Evolutionary conservation across 768 basidiomycete species (phyloP).

Genomic region (Phlegmacium glaucopus): DNA sequence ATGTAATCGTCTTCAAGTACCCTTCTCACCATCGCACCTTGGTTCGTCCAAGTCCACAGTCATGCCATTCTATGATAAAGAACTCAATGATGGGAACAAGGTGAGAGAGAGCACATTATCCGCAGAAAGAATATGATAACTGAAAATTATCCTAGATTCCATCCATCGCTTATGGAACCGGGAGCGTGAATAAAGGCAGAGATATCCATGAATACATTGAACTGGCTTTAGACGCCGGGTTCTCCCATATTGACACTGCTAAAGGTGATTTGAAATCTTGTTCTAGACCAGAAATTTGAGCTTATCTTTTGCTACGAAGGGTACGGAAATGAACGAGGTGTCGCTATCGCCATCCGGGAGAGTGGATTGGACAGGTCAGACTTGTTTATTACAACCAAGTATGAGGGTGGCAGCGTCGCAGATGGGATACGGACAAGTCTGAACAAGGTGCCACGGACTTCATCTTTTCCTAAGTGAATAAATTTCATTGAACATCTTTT

Average conservation of each 20-base stretch:
- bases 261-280: conserved; percentile 35
- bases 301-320: conserved; percentile 24
- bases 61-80: conserved; percentile 39
- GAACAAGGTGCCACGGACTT: conserved; percentile 34
- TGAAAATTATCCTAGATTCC: conserved; percentile 46
- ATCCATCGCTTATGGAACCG: conserved; percentile 60
- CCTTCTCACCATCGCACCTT: no score
- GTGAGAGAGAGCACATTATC: no score
- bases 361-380: conserved; percentile 43
- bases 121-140: no score
- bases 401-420: conserved; percentile 34
- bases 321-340: conserved; percentile 32
- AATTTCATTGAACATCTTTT: not conserved
- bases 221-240: conserved; percentile 57
- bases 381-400: conserved; percentile 57
- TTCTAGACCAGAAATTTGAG: not conserved
- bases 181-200: conserved; percentile 39
- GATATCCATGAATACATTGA: conserved; percentile 53
- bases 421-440: conserved; percentile 46
- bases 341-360: conserved; percentile 41
- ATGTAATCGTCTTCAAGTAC: no score
- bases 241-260: conserved; percentile 64
- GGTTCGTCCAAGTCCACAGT: not conserved
- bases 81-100: conserved; percentile 40
- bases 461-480: not conserved